Percentiles rank a stretch among this genome's conserved stretches.
phyloP scores from a whole-genome alignment of 441 rosid genomes.

The Lepidium campestre region DNA sequence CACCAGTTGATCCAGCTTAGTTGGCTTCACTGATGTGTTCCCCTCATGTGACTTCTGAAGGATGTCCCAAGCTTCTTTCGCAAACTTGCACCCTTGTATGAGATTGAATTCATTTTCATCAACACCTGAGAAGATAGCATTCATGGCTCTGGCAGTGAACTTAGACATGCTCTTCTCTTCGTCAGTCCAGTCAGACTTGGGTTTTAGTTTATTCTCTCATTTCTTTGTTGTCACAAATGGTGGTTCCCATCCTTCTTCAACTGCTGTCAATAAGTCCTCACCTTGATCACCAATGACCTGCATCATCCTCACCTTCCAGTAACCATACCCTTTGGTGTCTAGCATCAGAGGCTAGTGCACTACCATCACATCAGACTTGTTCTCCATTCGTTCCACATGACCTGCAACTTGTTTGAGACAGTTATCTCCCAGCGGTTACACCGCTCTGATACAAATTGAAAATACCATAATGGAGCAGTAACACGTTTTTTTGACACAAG shows the following conservation, averaged over 20 bases:
- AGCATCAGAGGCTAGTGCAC: background rate
- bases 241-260: background rate
- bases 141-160: background rate
- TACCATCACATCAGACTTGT: background rate
- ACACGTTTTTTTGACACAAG: no score
- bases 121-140: background rate
- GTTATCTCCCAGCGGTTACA: no score
- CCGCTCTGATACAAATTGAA: no score
- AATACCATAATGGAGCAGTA: no score
- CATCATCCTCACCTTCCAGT: background rate
- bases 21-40: background rate
- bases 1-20: background rate
- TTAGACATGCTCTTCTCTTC: background rate
- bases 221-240: background rate
- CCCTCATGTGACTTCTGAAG: background rate
- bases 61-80: background rate
- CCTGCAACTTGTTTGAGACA: no score
- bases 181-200: background rate
- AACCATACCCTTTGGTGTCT: no score
- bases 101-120: background rate
- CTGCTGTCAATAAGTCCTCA: background rate
- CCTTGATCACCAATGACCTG: background rate
- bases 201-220: background rate
- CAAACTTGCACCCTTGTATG: background rate
- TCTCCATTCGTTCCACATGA: no score